Base-by-base conservation (phyloP, 2,329 filamentous ascomycete genomes). In the Chalaropsis thielavioides region DNA sequence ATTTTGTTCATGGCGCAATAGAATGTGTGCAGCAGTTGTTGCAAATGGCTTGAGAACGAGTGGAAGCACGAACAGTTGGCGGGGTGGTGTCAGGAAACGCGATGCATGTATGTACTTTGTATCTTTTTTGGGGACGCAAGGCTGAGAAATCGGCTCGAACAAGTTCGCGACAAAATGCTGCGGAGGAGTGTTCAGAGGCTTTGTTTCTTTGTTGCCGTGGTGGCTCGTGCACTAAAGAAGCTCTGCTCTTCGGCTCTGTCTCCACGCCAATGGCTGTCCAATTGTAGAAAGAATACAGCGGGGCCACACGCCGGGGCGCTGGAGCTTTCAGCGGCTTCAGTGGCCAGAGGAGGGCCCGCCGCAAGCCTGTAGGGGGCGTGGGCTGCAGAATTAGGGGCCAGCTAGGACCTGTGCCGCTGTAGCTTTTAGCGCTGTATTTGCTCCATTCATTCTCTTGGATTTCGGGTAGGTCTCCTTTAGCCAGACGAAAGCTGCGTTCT, bases 1-100 rank as follows among this genome's bases (percentile, higher is more conserved):
- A 99, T 94, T 70, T 90, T 87, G 74, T 99, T 96, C 94, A 99
- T 99, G 35, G 69, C 78, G 71, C 62, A 46, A 31, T 19, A 17
- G 15, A 19, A 19, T 41, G 43, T 7, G 15, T 35, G 19, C 11
- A 8, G 31, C 13, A 19, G 13, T 10, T 11, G n/a, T 8, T 31
- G 41, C 10, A 15, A 0, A 35, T 24, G 43, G 27, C 60, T 49
- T 19, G 11, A 46, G 7, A 11, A 19, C 10, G 17, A 2, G 40
- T 49, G 41, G n/a, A 31, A 27, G n/a, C 5, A 7, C n/a, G 13
- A 19, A n/a, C 15, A 7, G 43, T 17, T 17, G 54, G 24, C 54
- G 54, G 27, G 27, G 10, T 5, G 54, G n/a, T 58, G 17, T 31
- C 2, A 5, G 41, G 10, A 40, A 35, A 11, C 1, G 41, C 8